These are phyloP conservation scores for Sistotremastrum niveocremeum DNA, from an alignment of 768 basidiomycete genomes.

Conservation along the genomic window DNA sequence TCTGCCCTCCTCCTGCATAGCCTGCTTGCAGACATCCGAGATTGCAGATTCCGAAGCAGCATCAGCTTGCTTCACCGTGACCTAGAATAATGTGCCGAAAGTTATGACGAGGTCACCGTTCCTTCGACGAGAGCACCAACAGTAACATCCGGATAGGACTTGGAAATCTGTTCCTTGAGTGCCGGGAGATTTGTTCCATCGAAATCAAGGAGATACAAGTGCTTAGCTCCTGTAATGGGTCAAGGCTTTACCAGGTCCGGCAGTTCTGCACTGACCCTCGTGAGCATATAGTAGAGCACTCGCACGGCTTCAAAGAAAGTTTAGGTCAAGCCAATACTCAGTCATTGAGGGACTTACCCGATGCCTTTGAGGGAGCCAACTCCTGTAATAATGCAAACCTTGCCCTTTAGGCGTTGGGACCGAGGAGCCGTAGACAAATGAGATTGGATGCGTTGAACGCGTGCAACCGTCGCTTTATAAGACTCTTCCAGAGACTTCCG, in stretches of 20 bases:
- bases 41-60: conserved; percentile 70
- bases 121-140: conserved; percentile 23
- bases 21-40: conserved; percentile 51
- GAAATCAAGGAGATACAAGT: conserved; percentile 68
- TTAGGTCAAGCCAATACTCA: background rate
- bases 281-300: conserved; percentile 62
- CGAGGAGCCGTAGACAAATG: conserved; percentile 47
- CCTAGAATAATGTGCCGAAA: conserved; percentile 30
- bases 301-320: conserved; percentile 39
- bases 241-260: background rate
- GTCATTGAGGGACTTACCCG: conserved; percentile 38
- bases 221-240: conserved; percentile 44
- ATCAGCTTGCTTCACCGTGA: conserved; percentile 66
- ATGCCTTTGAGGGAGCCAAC: conserved; percentile 81
- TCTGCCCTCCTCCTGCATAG: conserved; percentile 67
- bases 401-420: conserved; percentile 46
- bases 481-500: conserved; percentile 27
- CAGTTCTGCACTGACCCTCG: conserved; percentile 37
- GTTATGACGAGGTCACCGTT: background rate
- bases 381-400: conserved; percentile 82
- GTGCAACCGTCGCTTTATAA: conserved; percentile 44
- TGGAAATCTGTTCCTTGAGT: conserved; percentile 54
- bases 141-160: conserved; percentile 65
- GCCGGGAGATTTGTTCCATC: conserved; percentile 52
- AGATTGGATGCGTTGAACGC: conserved; percentile 52